phyloP scores from a whole-genome alignment of 108 stramenopile genomes.

The Skeletonema marinoi region DNA sequence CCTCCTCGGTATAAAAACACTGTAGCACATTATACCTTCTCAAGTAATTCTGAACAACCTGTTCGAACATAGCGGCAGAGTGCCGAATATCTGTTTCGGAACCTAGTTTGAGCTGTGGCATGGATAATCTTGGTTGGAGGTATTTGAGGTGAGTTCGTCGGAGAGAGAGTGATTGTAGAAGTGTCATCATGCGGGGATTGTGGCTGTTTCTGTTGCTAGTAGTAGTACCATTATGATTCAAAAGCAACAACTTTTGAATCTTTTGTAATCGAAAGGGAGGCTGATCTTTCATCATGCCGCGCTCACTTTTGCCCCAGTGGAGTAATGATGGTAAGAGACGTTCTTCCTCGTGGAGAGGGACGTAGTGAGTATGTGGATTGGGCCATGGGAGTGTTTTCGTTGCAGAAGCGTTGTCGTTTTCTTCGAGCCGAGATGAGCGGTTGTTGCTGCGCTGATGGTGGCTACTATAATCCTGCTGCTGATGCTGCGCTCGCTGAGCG shows the following conservation, averaged over 20 bases:
- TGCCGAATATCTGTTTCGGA: slow-evolving; percentile 34
- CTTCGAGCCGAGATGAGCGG: too few relatives aligned
- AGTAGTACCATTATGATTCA: not conserved
- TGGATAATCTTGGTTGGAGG: slow-evolving; percentile 50
- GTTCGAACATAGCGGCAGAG: slow-evolving; percentile 65
- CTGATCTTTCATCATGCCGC: slow-evolving; percentile 75
- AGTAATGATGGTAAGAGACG: slow-evolving; percentile 46
- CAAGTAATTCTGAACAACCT: slow-evolving; percentile 42
- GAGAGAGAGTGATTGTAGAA: slow-evolving; percentile 60
- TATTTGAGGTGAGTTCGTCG: slow-evolving; percentile 71
- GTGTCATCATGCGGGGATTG: slow-evolving; percentile 32
- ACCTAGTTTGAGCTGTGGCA: slow-evolving; percentile 54
- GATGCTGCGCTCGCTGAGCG: too few relatives aligned
- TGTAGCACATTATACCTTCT: slow-evolving; percentile 19
- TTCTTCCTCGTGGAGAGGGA: slow-evolving; percentile 29
- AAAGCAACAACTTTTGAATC: slow-evolving; percentile 26
- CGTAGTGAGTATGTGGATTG: slow-evolving; percentile 30
- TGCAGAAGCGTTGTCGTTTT: not conserved
- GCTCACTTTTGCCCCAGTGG: slow-evolving; percentile 54
- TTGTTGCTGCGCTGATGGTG: too few relatives aligned
- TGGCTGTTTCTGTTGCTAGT: slow-evolving; percentile 1
- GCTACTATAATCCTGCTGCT: too few relatives aligned
- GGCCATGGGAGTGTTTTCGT: slow-evolving; percentile 25
- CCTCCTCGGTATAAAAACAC: slow-evolving; percentile 61
- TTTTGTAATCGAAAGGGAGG: slow-evolving; percentile 49